A percentile compares a stretch with the other conserved stretches of the same genome.
phyloP scores from a whole-genome alignment of 306 rosid species.

The Parietaria judaica region DNA sequence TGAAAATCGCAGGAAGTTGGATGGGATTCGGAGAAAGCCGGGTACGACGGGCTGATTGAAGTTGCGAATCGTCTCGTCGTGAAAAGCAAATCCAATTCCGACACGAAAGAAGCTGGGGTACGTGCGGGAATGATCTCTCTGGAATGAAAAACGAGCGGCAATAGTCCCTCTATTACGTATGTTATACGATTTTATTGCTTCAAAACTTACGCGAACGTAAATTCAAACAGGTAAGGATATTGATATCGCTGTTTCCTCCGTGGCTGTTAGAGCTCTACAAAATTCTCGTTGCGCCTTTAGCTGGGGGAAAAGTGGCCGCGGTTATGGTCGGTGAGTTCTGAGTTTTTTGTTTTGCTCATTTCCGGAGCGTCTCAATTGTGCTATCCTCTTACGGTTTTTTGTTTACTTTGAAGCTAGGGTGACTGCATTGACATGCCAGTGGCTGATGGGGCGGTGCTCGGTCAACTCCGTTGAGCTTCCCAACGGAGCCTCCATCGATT shows the following conservation, averaged over 20 bases:
- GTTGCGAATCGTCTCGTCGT: slow-evolving; percentile 65
- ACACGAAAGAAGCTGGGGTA: slow-evolving; percentile 72
- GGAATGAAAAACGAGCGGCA: too few species aligned
- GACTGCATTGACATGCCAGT: slow-evolving; percentile 80
- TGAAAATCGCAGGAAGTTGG: slow-evolving; percentile 47
- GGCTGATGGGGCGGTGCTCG: slow-evolving; percentile 87
- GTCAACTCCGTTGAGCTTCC: slow-evolving; percentile 65
- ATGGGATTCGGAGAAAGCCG: slow-evolving; percentile 73
- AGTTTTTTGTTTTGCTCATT: neutral
- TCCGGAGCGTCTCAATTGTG: neutral
- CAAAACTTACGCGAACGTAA: too few species aligned
- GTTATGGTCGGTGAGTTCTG: slow-evolving; percentile 85
- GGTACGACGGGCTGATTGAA: slow-evolving; percentile 83
- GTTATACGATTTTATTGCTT: too few species aligned
- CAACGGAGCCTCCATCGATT: slow-evolving; percentile 54
- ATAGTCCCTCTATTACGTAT: too few species aligned
- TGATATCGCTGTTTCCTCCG: slow-evolving; percentile 77
- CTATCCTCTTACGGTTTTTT: slow-evolving; percentile 4
- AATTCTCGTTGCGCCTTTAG: slow-evolving; percentile 59
- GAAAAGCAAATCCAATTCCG: slow-evolving; percentile 50
- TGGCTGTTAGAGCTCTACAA: slow-evolving; percentile 67
- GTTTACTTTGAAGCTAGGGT: slow-evolving; percentile 63
- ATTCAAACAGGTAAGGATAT: slow-evolving; percentile 47
- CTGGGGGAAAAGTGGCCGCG: slow-evolving; percentile 77
- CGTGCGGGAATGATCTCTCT: neutral